Conservation (phyloP, 1,139 yeast genomes). For the Yamadazyma blattariae region DNA sequence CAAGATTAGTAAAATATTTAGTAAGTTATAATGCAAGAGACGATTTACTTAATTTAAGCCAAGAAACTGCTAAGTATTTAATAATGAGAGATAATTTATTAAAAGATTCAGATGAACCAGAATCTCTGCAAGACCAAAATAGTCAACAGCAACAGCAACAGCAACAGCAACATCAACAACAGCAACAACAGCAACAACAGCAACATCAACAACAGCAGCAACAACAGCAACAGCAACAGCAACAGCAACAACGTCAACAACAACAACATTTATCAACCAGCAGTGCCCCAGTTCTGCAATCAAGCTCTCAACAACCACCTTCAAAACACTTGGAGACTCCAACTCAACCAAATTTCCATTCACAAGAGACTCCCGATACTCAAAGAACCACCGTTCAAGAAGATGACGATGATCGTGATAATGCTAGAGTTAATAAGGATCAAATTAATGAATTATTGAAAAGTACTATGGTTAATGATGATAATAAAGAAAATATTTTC, state of each 20-base stretch:
- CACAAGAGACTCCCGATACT: slow-evolving; percentile 45
- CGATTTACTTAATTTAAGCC: slow-evolving; percentile 38
- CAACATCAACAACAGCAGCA: background rate
- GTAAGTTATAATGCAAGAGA: slow-evolving; percentile 48
- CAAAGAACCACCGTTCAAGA: slow-evolving; percentile 46
- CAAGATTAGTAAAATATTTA: slow-evolving; percentile 37
- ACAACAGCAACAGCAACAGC: background rate
- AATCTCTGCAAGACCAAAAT: background rate
- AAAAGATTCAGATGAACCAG: slow-evolving; percentile 12
- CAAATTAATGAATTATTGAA: slow-evolving; percentile 27
- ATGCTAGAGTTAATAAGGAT: slow-evolving; percentile 31
- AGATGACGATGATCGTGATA: slow-evolving; percentile 27
- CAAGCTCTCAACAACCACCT: background rate
- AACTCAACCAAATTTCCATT: slow-evolving; percentile 25
- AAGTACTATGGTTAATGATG: slow-evolving; percentile 20
- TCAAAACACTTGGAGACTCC: slow-evolving; percentile 29
- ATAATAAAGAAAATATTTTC: slow-evolving; percentile 44
- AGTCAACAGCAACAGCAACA: slow-evolving; percentile 5
- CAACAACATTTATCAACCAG: background rate
- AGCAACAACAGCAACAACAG: background rate
- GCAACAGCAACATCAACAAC: slow-evolving; percentile 1
- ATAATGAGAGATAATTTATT: slow-evolving; percentile 24
- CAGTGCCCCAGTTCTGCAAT: background rate
- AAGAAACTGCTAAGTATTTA: slow-evolving; percentile 36
- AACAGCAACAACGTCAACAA: slow-evolving; percentile 2